Conservation (phyloP, 2,329 filamentous ascomycete species). For the Cercospora beticola region DNA sequence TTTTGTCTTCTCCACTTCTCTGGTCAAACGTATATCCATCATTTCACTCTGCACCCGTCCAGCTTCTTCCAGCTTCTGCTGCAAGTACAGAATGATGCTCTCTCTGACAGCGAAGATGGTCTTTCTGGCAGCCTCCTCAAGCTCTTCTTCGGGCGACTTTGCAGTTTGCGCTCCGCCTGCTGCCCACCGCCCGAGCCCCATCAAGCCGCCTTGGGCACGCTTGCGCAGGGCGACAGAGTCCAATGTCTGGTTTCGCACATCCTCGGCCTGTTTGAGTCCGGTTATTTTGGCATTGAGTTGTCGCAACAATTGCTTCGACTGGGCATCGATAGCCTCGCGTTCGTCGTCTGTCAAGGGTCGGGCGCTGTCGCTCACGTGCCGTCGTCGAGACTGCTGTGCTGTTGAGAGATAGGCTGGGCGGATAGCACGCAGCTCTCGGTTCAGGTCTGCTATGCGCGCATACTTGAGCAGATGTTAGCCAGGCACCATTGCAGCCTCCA, state of each 20-base stretch:
- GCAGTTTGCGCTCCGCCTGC: conserved; percentile 52
- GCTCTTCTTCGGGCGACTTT: conserved; percentile 65
- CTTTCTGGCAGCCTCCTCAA: conserved; percentile 69
- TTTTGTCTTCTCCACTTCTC: conserved; percentile 86
- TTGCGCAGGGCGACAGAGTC: conserved; percentile 70
- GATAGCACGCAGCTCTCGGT: conserved; percentile 75
- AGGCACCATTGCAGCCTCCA: conserved; percentile 34
- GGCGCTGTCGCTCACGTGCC: conserved; percentile 40
- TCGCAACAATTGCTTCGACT: conserved; percentile 80
- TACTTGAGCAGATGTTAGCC: conserved; percentile 59
- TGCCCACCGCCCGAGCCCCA: conserved; percentile 68
- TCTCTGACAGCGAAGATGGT: conserved; percentile 72
- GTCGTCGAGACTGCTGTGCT: conserved; percentile 58
- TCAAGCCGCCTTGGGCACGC: conserved; percentile 61
- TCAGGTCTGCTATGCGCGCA: conserved; percentile 76
- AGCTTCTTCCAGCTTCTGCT: conserved; percentile 71
- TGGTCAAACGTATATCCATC: conserved; percentile 84
- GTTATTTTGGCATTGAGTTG: conserved; percentile 81
- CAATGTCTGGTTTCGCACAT: conserved; percentile 75
- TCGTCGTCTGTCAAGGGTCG: conserved; percentile 73
- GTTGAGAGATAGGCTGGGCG: conserved; percentile 90
- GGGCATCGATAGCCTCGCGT: conserved; percentile 81
- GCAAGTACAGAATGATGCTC: conserved; percentile 78
- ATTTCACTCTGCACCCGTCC: conserved; percentile 79
- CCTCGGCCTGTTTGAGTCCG: conserved; percentile 76